These are phyloP conservation scores for Penicillium sp. DNA, from an alignment of 2,329 filamentous ascomycete genomes.

Conservation along the genomic window DNA sequence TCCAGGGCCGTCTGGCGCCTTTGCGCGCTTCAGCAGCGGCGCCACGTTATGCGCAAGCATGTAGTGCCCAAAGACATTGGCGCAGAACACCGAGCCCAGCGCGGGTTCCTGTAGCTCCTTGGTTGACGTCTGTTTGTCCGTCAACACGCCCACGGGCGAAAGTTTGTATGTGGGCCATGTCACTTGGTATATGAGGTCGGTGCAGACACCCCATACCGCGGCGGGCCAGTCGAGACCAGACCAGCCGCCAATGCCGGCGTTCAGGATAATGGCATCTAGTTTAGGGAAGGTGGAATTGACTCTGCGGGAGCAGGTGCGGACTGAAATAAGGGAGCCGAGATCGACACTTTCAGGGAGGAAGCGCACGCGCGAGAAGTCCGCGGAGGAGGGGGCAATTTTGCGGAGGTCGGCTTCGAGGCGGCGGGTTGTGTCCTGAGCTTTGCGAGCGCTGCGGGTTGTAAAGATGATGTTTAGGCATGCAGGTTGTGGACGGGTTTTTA, in stretches of 20 bases:
- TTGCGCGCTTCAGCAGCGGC: conserved; percentile 64
- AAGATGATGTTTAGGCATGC: conserved; percentile 77
- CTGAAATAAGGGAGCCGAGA: conserved; percentile 55
- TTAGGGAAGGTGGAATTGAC: conserved; percentile 59
- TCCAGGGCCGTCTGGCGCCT: conserved; percentile 47
- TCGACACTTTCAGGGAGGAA: conserved; percentile 61
- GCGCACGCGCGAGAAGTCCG: conserved; percentile 45
- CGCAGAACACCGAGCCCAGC: conserved; percentile 80
- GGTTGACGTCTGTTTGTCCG: conserved; percentile 51
- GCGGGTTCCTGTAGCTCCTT: conserved; percentile 50
- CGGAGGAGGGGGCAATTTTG: conserved; percentile 38
- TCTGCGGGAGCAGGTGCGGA: conserved; percentile 54
- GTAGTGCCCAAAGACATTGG: conserved; percentile 96
- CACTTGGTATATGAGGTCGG: conserved; percentile 64
- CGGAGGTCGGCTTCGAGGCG: conserved; percentile 64
- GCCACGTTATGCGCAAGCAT: conserved; percentile 78
- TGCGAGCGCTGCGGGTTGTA: conserved; percentile 74
- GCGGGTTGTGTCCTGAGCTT: conserved; percentile 70
- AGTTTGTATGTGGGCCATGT: conserved; percentile 80
- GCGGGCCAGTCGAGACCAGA: conserved; percentile 69
- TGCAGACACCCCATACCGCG: conserved; percentile 59
- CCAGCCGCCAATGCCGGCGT: conserved; percentile 89
- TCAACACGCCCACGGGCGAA: conserved; percentile 55
- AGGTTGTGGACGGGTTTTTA: conserved; percentile 63
- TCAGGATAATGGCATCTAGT: conserved; percentile 77